Conservation (phyloP, 495 filamentous ascomycete species). For the Lasiosphaeria ovina region DNA sequence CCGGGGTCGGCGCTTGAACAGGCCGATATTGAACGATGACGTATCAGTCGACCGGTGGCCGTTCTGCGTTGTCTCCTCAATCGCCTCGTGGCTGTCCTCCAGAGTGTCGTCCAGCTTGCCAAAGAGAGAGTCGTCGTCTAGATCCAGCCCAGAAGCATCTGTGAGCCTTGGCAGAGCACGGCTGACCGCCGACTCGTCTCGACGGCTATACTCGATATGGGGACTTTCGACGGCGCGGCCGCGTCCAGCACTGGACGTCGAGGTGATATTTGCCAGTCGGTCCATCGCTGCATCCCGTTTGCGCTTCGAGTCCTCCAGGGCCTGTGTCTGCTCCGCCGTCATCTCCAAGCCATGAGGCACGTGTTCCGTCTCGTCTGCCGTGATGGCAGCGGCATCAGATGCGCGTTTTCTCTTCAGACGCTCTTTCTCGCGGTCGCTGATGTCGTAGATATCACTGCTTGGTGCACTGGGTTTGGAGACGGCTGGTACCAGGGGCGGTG, state of each 20-base stretch:
- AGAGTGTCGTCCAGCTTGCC: slow-evolving; percentile 46
- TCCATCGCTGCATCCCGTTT: slow-evolving; percentile 42
- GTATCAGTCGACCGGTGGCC: slow-evolving; percentile 44
- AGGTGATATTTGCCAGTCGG: slow-evolving; percentile 39
- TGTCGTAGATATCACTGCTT: slow-evolving; percentile 43
- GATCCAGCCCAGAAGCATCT: slow-evolving; percentile 45
- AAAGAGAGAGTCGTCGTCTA: slow-evolving; percentile 48
- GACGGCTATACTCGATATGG: slow-evolving; percentile 32
- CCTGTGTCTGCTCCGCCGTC: slow-evolving; percentile 30
- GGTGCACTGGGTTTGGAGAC: slow-evolving; percentile 9
- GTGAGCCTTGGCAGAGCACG: slow-evolving; percentile 25
- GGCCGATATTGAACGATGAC: slow-evolving; percentile 40
- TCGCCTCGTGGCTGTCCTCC: slow-evolving; percentile 22
- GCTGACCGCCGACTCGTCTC: slow-evolving; percentile 27
- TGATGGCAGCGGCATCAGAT: slow-evolving; percentile 3
- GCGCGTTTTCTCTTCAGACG: slow-evolving; percentile 21
- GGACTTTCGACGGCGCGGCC: slow-evolving; percentile 11
- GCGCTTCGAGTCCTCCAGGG: slow-evolving; percentile 29
- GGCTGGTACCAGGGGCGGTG: slow-evolving; percentile 7
- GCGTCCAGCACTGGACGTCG: slow-evolving; percentile 25
- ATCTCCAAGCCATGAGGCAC: slow-evolving; percentile 4
- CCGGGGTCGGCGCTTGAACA: slow-evolving; percentile 45
- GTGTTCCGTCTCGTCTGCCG: not conserved
- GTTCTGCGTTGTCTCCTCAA: slow-evolving; percentile 31
- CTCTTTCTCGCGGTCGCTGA: slow-evolving; percentile 46